phyloP scores from a whole-genome alignment of 345 rosid species.

The Gossypium bickii region DNA sequence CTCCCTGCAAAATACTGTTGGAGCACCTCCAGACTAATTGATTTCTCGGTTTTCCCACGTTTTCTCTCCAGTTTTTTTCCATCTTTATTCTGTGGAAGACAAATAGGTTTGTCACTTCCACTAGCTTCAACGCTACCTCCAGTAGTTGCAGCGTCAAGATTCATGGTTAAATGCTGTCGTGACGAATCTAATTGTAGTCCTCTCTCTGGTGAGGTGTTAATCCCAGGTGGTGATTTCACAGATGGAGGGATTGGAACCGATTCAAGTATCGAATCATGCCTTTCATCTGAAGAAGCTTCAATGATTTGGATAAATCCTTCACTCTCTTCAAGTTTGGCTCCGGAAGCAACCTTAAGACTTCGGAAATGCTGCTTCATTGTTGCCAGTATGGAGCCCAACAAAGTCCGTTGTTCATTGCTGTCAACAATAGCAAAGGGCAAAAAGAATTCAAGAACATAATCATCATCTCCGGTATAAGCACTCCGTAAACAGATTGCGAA shows the following conservation, averaged over 20 bases:
- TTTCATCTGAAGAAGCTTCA: conserved; percentile 47
- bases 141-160: conserved; percentile 31
- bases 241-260: conserved; percentile 35
- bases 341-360: conserved; percentile 77
- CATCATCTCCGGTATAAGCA: conserved; percentile 70
- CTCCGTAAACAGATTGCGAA: conserved; percentile 82
- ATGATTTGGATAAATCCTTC: conserved; percentile 58
- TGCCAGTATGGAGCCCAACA: conserved; percentile 61
- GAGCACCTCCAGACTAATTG: conserved; percentile 83
- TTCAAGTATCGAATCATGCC: conserved; percentile 43
- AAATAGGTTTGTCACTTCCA: conserved; percentile 25
- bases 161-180: conserved; percentile 31
- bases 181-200: conserved; percentile 24
- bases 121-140: conserved; percentile 20
- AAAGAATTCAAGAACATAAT: conserved; percentile 83
- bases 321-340: conserved; percentile 46
- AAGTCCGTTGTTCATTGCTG: conserved; percentile 41
- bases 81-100: conserved; percentile 36
- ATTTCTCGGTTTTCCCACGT: conserved; percentile 77
- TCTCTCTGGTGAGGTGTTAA: conserved; percentile 23
- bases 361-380: conserved; percentile 80
- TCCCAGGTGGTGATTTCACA: conserved; percentile 32
- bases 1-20: conserved; percentile 85
- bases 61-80: conserved; percentile 51
- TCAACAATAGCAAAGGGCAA: conserved; percentile 54